Conservation (phyloP, 2,329 filamentous ascomycete species). For the Niveomyces coronatus region DNA sequence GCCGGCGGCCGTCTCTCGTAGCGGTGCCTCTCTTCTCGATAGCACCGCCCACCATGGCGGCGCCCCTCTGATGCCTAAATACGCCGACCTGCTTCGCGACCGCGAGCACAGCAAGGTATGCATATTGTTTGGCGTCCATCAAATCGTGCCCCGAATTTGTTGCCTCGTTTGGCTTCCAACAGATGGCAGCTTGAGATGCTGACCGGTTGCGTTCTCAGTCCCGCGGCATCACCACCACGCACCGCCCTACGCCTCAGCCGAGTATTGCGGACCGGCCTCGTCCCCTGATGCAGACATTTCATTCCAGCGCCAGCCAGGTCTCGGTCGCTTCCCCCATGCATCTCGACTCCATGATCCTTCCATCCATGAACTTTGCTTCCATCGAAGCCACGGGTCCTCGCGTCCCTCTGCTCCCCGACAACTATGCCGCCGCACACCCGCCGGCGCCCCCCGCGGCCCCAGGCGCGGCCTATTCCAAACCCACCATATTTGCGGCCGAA, state of each 20-base stretch:
- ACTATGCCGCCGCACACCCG: constrained; percentile 35
- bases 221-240: constrained; percentile 35
- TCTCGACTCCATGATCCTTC: constrained; percentile 45
- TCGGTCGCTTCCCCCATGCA: constrained; percentile 27
- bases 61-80: constrained; percentile 35
- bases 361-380: constrained; percentile 27
- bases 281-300: constrained; percentile 56
- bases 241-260: constrained; percentile 36
- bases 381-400: constrained; percentile 32
- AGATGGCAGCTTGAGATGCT: background rate
- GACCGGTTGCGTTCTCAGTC: constrained; percentile 13
- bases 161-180: background rate
- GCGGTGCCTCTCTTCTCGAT: constrained; percentile 24
- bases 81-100: constrained; percentile 34
- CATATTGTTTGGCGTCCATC: constrained; percentile 11
- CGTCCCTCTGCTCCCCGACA: constrained; percentile 51
- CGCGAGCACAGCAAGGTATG: constrained; percentile 32
- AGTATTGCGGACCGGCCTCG: constrained; percentile 34
- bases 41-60: constrained; percentile 24
- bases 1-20: constrained; percentile 27
- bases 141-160: too few species aligned
- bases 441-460: constrained; percentile 26
- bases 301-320: constrained; percentile 36
- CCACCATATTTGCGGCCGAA: constrained; percentile 45
- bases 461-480: constrained; percentile 30